Evolutionary conservation across 495 filamentous ascomycete genomes (phyloP), one percentile per base, ranked within the genome.

Genomic region (Trichoderma asperelloides): DNA sequence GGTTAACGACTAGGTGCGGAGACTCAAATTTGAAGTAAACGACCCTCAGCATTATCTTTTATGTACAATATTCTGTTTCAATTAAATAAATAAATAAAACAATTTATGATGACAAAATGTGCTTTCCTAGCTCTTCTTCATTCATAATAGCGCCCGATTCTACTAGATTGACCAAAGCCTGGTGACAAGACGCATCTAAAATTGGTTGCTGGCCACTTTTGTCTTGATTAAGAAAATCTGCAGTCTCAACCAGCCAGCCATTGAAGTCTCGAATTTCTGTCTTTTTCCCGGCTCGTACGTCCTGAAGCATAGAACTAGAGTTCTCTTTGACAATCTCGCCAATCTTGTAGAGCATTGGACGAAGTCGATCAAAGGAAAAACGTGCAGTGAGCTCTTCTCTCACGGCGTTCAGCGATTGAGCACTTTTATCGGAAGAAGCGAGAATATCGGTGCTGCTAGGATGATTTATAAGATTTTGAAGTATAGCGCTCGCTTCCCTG

Each of bases 241-340:
- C 78, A 33, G 71, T 78, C 18, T 78, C 75, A n/a, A 79, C 85
- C 39, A 96, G 82, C 76, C 88, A 97, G 18, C 92, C 93, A 77
- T 95, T 96, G 70, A 96, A 84, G 71, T 89, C 93, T 23, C 89
- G 85, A 66, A 96, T 86, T 75, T 96, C 93, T 2, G 91, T 96
- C 64, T 75, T 70, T 72, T 81, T 84, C 3, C 87, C 81, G 2
- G 75, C 75, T 40, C 78, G 74, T 23, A 94, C 81, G 75, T 96
- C 93, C 72, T 92, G 89, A 27, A 91, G 74, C 92, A 96, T 96
- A 3, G 86, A 88, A 71, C 89, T 92, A 45, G 81, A 82, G 72
- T 96, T 94, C 43, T 81, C 76, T 1, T 76, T 78, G 1, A 89
- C 94, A 69, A 80, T 82, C n/a, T 79, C 74, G 8, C 84, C 87